A percentile compares a stretch with the other conserved stretches of the same genome.
Evolutionary conservation across 805 yeast species (phyloP).

Genomic region (Sugiyamaella lignohabitans): DNA sequence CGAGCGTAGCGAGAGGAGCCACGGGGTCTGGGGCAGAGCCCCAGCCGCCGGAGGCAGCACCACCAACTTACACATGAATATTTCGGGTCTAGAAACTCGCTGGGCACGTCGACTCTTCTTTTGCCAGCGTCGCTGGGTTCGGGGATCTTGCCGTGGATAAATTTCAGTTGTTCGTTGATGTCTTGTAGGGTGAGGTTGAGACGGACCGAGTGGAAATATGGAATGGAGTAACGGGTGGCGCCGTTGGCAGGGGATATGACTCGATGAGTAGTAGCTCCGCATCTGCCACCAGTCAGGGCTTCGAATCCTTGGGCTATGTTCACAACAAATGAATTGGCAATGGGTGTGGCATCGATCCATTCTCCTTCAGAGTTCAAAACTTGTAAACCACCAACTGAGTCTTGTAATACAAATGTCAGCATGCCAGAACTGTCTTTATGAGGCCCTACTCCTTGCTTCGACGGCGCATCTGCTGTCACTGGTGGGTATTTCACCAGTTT

Average conservation of each 20-base stretch:
- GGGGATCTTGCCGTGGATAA: constrained; percentile 26
- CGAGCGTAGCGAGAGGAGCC: no score
- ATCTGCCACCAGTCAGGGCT: constrained; percentile 51
- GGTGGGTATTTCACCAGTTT: constrained; percentile 56
- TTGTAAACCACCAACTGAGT: constrained; percentile 46
- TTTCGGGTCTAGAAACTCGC: constrained; percentile 29
- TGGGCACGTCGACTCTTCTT: constrained; percentile 26
- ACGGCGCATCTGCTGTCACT: constrained; percentile 17
- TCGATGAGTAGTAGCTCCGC: constrained; percentile 54
- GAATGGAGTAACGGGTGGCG: constrained; percentile 36
- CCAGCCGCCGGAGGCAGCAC: constrained; percentile 13
- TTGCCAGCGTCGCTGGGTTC: constrained; percentile 25
- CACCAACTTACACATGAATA: constrained; percentile 21
- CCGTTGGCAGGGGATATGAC: constrained; percentile 40
- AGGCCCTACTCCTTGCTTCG: constrained; percentile 52
- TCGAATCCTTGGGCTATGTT: constrained; percentile 58
- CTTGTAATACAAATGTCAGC: constrained; percentile 55
- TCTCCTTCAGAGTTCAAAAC: constrained; percentile 50
- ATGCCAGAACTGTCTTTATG: constrained; percentile 59
- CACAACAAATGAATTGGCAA: constrained; percentile 45
- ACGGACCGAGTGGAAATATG: constrained; percentile 41
- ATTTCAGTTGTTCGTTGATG: constrained; percentile 22
- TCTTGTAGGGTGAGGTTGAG: constrained; percentile 28
- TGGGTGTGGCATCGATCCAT: constrained; percentile 51
- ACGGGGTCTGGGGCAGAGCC: no score